Percentiles rank a stretch among this genome's conserved stretches.
phyloP scores from a whole-genome alignment of 805 yeast genomes.

The Pichia paraexigua region DNA sequence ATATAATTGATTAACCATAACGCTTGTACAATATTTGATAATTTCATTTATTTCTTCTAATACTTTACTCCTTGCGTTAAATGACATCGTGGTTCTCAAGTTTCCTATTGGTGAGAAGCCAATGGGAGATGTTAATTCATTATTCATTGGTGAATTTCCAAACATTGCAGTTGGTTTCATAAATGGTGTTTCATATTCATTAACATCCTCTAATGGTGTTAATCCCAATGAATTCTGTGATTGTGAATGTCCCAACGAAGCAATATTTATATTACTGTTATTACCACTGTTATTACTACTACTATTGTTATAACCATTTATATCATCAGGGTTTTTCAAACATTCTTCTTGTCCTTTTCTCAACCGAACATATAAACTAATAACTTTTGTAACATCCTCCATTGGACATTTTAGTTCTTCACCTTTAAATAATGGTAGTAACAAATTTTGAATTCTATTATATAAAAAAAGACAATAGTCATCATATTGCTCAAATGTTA shows the following conservation, averaged over 20 bases:
- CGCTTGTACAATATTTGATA: slow-evolving; percentile 34
- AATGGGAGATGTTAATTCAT: slow-evolving; percentile 7
- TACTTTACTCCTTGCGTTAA: slow-evolving; percentile 28
- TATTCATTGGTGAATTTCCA: slow-evolving; percentile 2
- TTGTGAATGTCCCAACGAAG: slow-evolving; percentile 1
- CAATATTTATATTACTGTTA: neutral
- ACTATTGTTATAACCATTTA: neutral
- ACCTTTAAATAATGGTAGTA: slow-evolving; percentile 42
- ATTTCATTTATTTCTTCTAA: slow-evolving; percentile 39
- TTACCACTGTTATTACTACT: neutral
- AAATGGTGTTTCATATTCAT: slow-evolving; percentile 7
- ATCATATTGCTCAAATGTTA: slow-evolving; percentile 30
- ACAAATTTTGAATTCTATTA: slow-evolving; percentile 35
- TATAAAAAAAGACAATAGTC: slow-evolving; percentile 42
- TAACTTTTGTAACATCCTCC: slow-evolving; percentile 48
- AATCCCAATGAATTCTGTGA: slow-evolving; percentile 7
- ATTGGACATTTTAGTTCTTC: slow-evolving; percentile 43
- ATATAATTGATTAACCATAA: slow-evolving; percentile 18
- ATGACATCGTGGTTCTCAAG: slow-evolving; percentile 3
- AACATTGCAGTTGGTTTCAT: slow-evolving; percentile 7
- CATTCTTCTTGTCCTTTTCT: slow-evolving; percentile 13
- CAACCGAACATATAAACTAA: slow-evolving; percentile 29
- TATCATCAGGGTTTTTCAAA: neutral
- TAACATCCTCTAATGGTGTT: neutral
- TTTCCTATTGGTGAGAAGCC: slow-evolving; percentile 13